Conservation (phyloP, 192 early-diverging fungal genomes). For the Coemansia sp. region DNA sequence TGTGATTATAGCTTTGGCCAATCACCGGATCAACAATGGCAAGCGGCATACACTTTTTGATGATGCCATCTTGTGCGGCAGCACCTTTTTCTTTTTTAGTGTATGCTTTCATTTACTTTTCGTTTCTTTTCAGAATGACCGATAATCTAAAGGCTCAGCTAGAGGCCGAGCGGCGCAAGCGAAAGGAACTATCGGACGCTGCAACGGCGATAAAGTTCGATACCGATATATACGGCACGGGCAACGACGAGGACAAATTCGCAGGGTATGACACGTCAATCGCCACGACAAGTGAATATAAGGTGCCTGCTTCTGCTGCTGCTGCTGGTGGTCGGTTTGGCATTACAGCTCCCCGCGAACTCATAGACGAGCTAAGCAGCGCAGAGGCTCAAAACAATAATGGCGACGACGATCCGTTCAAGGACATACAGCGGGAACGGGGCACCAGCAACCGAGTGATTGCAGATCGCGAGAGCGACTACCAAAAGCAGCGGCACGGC, state of each 20-base stretch:
- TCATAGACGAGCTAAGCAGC: constrained; percentile 67
- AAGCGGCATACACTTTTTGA: no score
- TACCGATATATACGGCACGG: constrained; percentile 70
- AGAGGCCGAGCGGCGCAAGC: constrained; percentile 38
- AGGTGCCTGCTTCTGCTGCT: not conserved
- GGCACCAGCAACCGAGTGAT: constrained; percentile 65
- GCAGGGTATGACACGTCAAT: constrained; percentile 73
- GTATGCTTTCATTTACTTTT: no score
- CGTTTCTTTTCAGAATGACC: not conserved
- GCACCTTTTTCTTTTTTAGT: no score
- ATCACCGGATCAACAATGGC: no score
- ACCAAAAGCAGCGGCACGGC: constrained; percentile 78
- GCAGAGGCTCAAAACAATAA: constrained; percentile 57
- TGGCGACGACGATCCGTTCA: constrained; percentile 65
- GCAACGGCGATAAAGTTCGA: constrained; percentile 59
- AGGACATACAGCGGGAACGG: constrained; percentile 45
- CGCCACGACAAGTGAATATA: no score
- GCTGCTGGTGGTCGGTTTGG: constrained; percentile 34
- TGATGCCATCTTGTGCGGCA: no score
- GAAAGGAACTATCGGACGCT: constrained; percentile 19
- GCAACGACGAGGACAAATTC: constrained; percentile 68
- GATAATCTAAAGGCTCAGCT: constrained; percentile 40
- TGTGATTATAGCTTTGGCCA: not conserved
- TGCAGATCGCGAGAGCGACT: constrained; percentile 86
- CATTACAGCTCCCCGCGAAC: constrained; percentile 83